These are phyloP conservation scores for Pythium rishiriense DNA, from an alignment of 352 stramenopile species.

Conservation along the genomic window DNA sequence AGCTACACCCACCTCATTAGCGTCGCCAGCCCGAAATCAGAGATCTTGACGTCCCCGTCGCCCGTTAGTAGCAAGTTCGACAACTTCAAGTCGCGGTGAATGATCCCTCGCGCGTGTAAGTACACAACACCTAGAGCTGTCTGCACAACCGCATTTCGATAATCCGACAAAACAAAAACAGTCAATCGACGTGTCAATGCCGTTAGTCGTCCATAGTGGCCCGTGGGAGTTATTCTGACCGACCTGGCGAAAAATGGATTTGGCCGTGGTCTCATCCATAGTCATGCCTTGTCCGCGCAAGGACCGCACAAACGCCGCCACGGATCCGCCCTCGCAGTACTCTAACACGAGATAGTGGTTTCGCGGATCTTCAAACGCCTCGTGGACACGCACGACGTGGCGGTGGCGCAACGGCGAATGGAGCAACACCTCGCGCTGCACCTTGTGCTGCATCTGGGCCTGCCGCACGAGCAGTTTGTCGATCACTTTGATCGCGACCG, in stretches of 20 bases:
- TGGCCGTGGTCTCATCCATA: slow-evolving; percentile 48
- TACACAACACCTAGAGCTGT: slow-evolving; percentile 54
- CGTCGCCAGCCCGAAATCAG: slow-evolving; percentile 73
- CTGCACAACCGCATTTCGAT: slow-evolving; percentile 6
- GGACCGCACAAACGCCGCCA: slow-evolving; percentile 44
- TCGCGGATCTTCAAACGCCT: slow-evolving; percentile 72
- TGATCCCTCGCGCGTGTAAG: slow-evolving; percentile 58
- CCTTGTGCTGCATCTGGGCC: slow-evolving; percentile 54
- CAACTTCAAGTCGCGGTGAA: slow-evolving; percentile 81
- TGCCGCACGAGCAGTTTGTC: slow-evolving; percentile 74
- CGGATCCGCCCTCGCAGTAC: slow-evolving; percentile 52
- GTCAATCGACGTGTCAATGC: not conserved
- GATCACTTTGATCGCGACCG: slow-evolving; percentile 82
- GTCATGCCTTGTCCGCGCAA: slow-evolving; percentile 20
- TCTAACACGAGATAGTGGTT: slow-evolving; percentile 82
- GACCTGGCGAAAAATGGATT: slow-evolving; percentile 58
- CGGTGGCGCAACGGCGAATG: slow-evolving; percentile 59
- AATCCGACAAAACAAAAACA: not conserved
- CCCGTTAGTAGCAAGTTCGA: slow-evolving; percentile 68
- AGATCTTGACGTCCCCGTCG: slow-evolving; percentile 63
- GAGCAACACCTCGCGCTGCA: slow-evolving; percentile 72
- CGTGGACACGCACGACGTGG: slow-evolving; percentile 53
- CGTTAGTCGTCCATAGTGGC: not conserved
- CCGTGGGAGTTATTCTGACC: not conserved
- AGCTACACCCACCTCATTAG: slow-evolving; percentile 39